Base-by-base conservation (phyloP, 352 stramenopile genomes). In the Globisporangium paddicum region DNA sequence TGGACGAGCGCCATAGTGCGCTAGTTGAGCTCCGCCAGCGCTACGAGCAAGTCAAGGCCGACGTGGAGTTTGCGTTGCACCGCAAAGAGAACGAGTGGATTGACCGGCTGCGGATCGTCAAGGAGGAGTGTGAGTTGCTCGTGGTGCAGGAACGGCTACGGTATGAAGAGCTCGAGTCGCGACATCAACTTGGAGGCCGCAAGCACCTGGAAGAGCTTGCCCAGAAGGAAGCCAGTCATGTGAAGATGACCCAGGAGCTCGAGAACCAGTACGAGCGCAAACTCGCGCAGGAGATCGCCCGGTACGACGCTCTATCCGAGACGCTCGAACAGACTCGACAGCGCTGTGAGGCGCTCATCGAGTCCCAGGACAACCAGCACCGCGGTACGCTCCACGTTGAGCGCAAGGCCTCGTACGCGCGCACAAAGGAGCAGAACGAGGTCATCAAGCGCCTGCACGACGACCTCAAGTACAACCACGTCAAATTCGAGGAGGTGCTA, bases 241-340 rank as follows among this genome's bases (percentile, higher is more conserved):
- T 89, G 8, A 93, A 89, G 42, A 86, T 94, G 65, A 87, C 77
- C 0, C 79, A 96, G 61, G 89, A 97, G 46, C 74, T 97, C 4
- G 89, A 97, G 61, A 98, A 97, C 52, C 82, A 96, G 60, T 98
- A 97, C 63, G 90, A 98, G 57, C 81, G 90, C 21, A 95, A 95
- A 41, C 64, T 98, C 0, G 89, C 91, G 8, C 74, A 96, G 44
- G 90, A 97, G 58, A 73, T 97, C 21, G 66, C 82, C 49, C 69
- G 90, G 18, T 97, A 95, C 55, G 90, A 98, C 42, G 72, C 79
- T 5, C 64, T 97, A 0, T 92, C 85, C 0, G 90, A 97, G 68
- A 89, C 77, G 5, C 75, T 98, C 37, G 87, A 97, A 66, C 73
- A 90, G 38, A 91, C 93, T 1, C 79, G 93, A 3, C 90, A 97